A percentile compares a stretch with the other conserved stretches of the same genome.
Evolutionary conservation across 2,329 filamentous ascomycete genomes (phyloP).

Genomic region (Epichloe gansuensis): DNA sequence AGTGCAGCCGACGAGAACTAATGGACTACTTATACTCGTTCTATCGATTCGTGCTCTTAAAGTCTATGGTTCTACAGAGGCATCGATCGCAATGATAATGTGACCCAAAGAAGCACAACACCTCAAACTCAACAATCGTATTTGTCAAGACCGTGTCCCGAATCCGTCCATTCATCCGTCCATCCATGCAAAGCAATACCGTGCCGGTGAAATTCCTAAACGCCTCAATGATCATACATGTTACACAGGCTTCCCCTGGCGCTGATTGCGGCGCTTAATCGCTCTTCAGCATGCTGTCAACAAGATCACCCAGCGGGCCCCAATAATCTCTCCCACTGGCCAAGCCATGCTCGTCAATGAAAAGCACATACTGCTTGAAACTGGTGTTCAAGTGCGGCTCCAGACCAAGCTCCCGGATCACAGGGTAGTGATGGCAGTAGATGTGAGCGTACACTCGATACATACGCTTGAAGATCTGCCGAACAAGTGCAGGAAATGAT

Average conservation of each 20-base stretch:
- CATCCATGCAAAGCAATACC: neutral
- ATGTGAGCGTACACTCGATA: conserved; percentile 98
- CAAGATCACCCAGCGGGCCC: conserved; percentile 87
- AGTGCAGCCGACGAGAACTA: neutral
- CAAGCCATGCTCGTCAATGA: conserved; percentile 91
- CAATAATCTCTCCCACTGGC: conserved; percentile 95
- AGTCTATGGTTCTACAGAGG: neutral
- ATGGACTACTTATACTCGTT: neutral
- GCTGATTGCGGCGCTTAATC: conserved; percentile 41
- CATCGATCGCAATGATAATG: neutral
- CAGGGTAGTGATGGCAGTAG: conserved; percentile 98
- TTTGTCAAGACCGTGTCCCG: neutral
- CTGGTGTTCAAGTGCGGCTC: conserved; percentile 97
- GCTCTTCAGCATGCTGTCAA: conserved; percentile 94
- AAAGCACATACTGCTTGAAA: conserved; percentile 99
- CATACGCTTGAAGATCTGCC: conserved; percentile 97
- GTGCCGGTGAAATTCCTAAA: conserved; percentile 8
- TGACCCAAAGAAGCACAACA: neutral
- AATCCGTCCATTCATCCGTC: neutral
- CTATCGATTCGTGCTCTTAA: neutral
- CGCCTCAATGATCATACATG: conserved; percentile 11
- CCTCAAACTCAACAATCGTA: neutral
- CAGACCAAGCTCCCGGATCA: conserved; percentile 85
- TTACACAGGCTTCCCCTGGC: neutral
- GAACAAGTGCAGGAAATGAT: conserved; percentile 74